Conservation (phyloP, 495 filamentous ascomycete species). For the Patellaria atrata region DNA sequence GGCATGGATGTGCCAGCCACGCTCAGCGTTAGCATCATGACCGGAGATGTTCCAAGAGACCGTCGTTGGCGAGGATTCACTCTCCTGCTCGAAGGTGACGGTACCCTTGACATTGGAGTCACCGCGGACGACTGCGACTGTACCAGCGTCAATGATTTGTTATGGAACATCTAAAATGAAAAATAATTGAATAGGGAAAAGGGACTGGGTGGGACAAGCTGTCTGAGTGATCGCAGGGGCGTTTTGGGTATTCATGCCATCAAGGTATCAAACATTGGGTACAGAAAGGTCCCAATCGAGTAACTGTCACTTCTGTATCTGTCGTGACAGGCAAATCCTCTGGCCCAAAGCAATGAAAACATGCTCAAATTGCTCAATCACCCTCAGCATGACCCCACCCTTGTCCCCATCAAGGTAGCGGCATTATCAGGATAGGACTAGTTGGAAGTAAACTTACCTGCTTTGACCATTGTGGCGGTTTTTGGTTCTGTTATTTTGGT, state of each 20-base stretch:
- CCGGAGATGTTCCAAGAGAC: conserved; percentile 85
- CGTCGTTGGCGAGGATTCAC: conserved; percentile 66
- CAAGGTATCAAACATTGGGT: too few relatives aligned
- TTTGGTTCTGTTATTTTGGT: conserved; percentile 4
- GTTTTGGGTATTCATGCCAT: too few relatives aligned
- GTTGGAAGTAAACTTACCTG: conserved; percentile 14
- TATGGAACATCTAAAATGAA: background rate
- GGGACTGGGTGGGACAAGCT: too few relatives aligned
- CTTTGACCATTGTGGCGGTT: conserved; percentile 23
- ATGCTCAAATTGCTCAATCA: conserved; percentile 21
- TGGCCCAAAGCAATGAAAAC: conserved; percentile 2
- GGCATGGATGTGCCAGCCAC: conserved; percentile 95
- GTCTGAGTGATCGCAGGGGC: too few relatives aligned
- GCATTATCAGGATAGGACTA: background rate
- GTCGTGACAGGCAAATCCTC: too few relatives aligned
- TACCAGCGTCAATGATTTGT: background rate
- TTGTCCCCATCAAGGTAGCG: conserved; percentile 5
- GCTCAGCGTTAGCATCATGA: conserved; percentile 86
- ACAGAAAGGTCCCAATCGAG: too few relatives aligned
- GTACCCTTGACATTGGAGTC: conserved; percentile 86
- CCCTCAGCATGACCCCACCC: conserved; percentile 8
- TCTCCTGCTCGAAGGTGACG: conserved; percentile 85
- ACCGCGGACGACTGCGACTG: conserved; percentile 92
- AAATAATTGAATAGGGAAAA: background rate
- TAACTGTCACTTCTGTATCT: too few relatives aligned